These are phyloP conservation scores for Cocos nucifera DNA, from an alignment of 176 grass and related monocot species.

Conservation along the genomic window DNA sequence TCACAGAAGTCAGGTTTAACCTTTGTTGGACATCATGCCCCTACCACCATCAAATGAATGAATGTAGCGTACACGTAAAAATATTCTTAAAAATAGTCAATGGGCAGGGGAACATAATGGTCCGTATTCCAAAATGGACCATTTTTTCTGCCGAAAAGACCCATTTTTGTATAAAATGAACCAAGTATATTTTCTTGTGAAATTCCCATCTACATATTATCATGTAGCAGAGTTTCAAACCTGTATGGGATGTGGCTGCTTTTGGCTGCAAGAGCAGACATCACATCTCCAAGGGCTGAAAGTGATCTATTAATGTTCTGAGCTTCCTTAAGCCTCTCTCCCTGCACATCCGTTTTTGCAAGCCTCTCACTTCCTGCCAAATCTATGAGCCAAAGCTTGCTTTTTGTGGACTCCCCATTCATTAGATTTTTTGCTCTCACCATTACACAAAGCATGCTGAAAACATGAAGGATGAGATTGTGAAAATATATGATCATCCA, in stretches of 20 bases:
- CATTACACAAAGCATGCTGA: constrained; percentile 85
- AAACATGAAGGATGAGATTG: constrained; percentile 8
- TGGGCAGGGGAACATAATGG: too few species aligned
- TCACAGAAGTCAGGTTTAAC: too few species aligned
- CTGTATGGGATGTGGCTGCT: constrained; percentile 87
- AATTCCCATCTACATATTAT: background rate
- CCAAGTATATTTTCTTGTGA: too few species aligned
- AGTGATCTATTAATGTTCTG: constrained; percentile 97
- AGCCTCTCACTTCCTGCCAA: constrained; percentile 93
- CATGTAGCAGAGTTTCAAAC: constrained; percentile 27
- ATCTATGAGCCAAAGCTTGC: constrained; percentile 96
- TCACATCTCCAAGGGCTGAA: constrained; percentile 90
- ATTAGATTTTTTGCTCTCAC: constrained; percentile 74
- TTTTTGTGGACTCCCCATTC: constrained; percentile 77
- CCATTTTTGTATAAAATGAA: too few species aligned
- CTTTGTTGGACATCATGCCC: too few species aligned
- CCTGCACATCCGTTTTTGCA: constrained; percentile 86
- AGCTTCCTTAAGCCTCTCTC: constrained; percentile 90
- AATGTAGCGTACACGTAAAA: background rate
- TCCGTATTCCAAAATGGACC: too few species aligned
- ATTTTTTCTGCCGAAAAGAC: too few species aligned
- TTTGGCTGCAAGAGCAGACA: constrained; percentile 88
- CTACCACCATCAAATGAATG: too few species aligned
- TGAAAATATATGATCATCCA: too few species aligned
- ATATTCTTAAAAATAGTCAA: too few species aligned